phyloP scores from a whole-genome alignment of 345 rosid species.

The Pseudoturritis turrita region DNA sequence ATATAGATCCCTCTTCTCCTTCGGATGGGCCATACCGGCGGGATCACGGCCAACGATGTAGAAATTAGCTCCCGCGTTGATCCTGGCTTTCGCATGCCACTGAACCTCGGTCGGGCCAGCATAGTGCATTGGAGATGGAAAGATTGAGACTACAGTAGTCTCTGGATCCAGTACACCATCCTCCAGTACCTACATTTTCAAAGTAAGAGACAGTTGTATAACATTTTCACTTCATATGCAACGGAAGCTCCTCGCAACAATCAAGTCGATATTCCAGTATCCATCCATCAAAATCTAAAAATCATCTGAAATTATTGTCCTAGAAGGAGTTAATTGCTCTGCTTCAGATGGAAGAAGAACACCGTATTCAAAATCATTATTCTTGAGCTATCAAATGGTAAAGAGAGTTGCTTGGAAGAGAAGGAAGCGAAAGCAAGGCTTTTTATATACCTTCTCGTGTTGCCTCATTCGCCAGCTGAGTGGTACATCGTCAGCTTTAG shows the following conservation, averaged over 20 bases:
- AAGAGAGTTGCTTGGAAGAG: slow-evolving; percentile 2
- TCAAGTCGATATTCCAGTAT: background rate
- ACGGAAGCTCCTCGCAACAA: no score
- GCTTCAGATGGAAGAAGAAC: background rate
- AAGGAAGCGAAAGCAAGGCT: background rate
- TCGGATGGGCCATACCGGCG: slow-evolving; percentile 95
- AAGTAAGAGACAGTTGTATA: background rate
- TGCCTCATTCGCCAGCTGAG: slow-evolving; percentile 97
- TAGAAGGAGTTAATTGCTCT: background rate
- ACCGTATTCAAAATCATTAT: background rate
- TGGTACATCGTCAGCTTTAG: slow-evolving; percentile 96
- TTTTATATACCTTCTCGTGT: slow-evolving; percentile 68
- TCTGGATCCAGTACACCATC: slow-evolving; percentile 97
- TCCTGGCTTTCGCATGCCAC: slow-evolving; percentile 98
- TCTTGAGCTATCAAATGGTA: background rate
- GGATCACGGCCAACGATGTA: slow-evolving; percentile 97
- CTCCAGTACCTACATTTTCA: slow-evolving; percentile 68
- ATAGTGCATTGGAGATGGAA: slow-evolving; percentile 97
- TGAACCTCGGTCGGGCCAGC: slow-evolving; percentile 99
- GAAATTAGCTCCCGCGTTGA: slow-evolving; percentile 97
- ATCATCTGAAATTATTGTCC: background rate
- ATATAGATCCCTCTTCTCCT: slow-evolving; percentile 81
- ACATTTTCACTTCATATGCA: background rate
- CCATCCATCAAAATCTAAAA: background rate
- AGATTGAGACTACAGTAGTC: slow-evolving; percentile 92